These are phyloP conservation scores for Musa acuminata DNA, from an alignment of 176 grass and related monocot species.

Conservation along the genomic window DNA sequence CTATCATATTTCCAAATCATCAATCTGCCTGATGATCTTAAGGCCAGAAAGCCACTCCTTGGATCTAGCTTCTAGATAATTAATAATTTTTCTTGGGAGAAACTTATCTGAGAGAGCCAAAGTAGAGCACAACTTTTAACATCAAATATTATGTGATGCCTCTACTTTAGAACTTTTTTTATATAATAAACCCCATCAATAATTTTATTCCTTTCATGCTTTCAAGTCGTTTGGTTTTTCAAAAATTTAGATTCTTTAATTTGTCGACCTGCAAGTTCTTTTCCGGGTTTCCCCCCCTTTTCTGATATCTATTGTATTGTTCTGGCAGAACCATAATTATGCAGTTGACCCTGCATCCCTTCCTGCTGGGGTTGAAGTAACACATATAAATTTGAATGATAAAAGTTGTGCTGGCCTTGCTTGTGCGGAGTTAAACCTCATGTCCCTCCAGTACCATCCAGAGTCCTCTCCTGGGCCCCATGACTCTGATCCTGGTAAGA, in stretches of 20 bases:
- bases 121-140: neutral
- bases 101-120: neutral
- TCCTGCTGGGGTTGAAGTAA: slow-evolving; percentile 67
- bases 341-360: slow-evolving; percentile 81
- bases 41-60: too few species aligned
- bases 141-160: too few species aligned
- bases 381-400: slow-evolving; percentile 89
- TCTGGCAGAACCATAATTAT: slow-evolving; percentile 80
- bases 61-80: too few species aligned
- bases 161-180: too few species aligned
- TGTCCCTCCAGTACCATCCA: slow-evolving; percentile 97
- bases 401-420: slow-evolving; percentile 79
- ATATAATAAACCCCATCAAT: too few species aligned
- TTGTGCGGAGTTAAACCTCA: slow-evolving; percentile 64
- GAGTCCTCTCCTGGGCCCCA: slow-evolving; percentile 91
- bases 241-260: too few species aligned
- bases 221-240: too few species aligned
- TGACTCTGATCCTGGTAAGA: slow-evolving; percentile 77
- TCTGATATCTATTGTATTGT: neutral
- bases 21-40: too few species aligned
- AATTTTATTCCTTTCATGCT: too few species aligned
- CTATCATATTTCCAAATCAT: neutral
- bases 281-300: neutral
- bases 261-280: neutral
- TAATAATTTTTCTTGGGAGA: too few species aligned